Percentiles rank a stretch among this genome's conserved stretches.
Conservation (phyloP, 495 filamentous ascomycete species). For the Aspergillus heteromorphus region DNA sequence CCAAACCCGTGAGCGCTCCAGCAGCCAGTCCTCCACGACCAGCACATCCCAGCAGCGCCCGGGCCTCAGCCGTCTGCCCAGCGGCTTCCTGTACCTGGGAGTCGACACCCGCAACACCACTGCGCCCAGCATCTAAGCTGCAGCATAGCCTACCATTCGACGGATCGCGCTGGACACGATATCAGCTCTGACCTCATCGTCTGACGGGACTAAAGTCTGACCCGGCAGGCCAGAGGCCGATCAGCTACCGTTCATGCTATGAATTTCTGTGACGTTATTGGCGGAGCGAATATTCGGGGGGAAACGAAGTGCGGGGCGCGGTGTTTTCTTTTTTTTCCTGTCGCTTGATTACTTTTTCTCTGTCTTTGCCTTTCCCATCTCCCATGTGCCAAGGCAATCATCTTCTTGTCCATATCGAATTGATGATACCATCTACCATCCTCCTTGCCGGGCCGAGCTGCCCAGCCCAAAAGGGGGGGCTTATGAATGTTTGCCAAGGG, state of each 20-base stretch:
- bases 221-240: background rate
- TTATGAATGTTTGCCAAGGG: constrained; percentile 31
- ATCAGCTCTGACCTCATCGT: constrained; percentile 3
- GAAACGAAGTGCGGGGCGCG: background rate
- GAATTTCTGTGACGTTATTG: constrained; percentile 1
- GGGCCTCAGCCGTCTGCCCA: constrained; percentile 2
- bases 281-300: background rate
- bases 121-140: constrained; percentile 8
- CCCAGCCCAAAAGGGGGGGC: constrained; percentile 16
- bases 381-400: background rate
- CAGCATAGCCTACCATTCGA: background rate
- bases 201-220: constrained; percentile 2
- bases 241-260: background rate
- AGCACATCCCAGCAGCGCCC: background rate
- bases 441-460: constrained; percentile 3
- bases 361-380: constrained; percentile 3
- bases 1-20: constrained; percentile 16
- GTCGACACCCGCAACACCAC: constrained; percentile 17
- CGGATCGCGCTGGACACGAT: constrained; percentile 26
- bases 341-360: constrained; percentile 1
- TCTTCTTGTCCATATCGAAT: constrained; percentile 1
- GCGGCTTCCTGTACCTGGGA: constrained; percentile 12
- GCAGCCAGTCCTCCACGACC: constrained; percentile 16
- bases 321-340: constrained; percentile 5
- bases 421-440: constrained; percentile 16